phyloP scores from a whole-genome alignment of 306 rosid genomes.

The Hippophae tibetana region DNA sequence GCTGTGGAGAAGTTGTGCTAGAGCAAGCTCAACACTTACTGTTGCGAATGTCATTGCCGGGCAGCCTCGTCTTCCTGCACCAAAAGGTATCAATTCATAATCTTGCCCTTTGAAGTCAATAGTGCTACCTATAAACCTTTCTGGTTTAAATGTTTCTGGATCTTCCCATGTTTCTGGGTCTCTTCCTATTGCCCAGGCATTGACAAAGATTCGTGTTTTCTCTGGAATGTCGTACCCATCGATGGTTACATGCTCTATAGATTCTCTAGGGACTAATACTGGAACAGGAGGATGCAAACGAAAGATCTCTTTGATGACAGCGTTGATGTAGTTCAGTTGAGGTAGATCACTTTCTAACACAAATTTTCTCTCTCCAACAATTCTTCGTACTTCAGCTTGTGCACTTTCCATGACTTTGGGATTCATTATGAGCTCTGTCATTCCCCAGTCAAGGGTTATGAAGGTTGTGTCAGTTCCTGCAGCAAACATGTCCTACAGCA shows the following conservation, averaged over 20 bases:
- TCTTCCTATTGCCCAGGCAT: slow-evolving; percentile 66
- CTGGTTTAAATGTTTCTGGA: slow-evolving; percentile 43
- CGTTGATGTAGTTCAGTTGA: slow-evolving; percentile 40
- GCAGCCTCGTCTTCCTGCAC: slow-evolving; percentile 66
- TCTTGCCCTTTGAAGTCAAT: slow-evolving; percentile 50
- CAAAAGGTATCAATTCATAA: slow-evolving; percentile 57
- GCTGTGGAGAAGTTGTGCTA: slow-evolving; percentile 57
- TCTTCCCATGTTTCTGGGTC: slow-evolving; percentile 52
- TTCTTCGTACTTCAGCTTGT: slow-evolving; percentile 46
- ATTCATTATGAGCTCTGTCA: slow-evolving; percentile 53
- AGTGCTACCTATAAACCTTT: slow-evolving; percentile 45
- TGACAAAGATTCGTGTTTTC: slow-evolving; percentile 47
- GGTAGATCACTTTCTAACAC: slow-evolving; percentile 47
- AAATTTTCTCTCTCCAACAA: slow-evolving; percentile 33
- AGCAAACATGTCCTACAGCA: slow-evolving; percentile 62
- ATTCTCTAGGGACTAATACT: slow-evolving; percentile 57
- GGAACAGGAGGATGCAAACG: slow-evolving; percentile 63
- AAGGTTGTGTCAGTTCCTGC: slow-evolving; percentile 68
- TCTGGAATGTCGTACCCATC: slow-evolving; percentile 54
- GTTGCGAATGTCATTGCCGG: slow-evolving; percentile 35
- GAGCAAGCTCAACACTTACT: slow-evolving; percentile 46
- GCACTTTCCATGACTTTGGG: slow-evolving; percentile 43
- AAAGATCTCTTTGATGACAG: slow-evolving; percentile 45
- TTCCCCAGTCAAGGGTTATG: slow-evolving; percentile 63
- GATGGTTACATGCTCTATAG: slow-evolving; percentile 43